phyloP scores from a whole-genome alignment of 1,284 basidiomycete genomes.

The Tranzscheliella williamsii region DNA sequence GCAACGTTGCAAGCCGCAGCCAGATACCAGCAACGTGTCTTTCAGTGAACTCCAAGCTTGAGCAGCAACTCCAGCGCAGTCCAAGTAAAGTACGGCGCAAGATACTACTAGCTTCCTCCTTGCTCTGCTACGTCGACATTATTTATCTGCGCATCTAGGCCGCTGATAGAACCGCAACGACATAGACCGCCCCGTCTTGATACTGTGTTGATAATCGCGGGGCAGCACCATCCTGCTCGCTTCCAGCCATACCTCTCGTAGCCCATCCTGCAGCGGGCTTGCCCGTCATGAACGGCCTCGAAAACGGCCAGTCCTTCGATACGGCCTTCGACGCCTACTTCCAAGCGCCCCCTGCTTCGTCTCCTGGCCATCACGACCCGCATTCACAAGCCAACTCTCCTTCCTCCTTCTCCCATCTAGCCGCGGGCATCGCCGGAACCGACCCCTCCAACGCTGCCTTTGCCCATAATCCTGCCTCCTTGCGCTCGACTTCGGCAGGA shows the following conservation, averaged over 20 bases:
- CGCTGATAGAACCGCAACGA: too few relatives aligned
- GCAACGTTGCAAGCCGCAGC: too few relatives aligned
- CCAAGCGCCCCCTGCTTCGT: slow-evolving; percentile 15
- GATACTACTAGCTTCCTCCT: too few relatives aligned
- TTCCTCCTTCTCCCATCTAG: slow-evolving; percentile 1
- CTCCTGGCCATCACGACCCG: background rate
- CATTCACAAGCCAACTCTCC: slow-evolving; percentile 9
- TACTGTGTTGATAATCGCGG: too few relatives aligned
- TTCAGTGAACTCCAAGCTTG: too few relatives aligned
- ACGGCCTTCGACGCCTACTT: slow-evolving; percentile 36
- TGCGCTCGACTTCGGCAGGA: slow-evolving; percentile 19
- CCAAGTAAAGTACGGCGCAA: too few relatives aligned
- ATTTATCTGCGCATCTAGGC: too few relatives aligned
- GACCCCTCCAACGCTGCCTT: slow-evolving; percentile 10
- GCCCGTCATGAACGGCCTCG: slow-evolving; percentile 34
- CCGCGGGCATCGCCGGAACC: slow-evolving; percentile 2
- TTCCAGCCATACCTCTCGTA: background rate
- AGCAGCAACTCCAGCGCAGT: too few relatives aligned
- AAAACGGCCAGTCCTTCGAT: slow-evolving; percentile 33
- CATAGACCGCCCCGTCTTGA: too few relatives aligned
- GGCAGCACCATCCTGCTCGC: background rate
- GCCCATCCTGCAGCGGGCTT: background rate
- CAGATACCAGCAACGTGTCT: too few relatives aligned
- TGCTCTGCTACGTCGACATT: too few relatives aligned
- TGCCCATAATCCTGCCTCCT: slow-evolving; percentile 2